phyloP scores from a whole-genome alignment of 108 stramenopile species.

The Pseudonitzschia delicatissima region DNA sequence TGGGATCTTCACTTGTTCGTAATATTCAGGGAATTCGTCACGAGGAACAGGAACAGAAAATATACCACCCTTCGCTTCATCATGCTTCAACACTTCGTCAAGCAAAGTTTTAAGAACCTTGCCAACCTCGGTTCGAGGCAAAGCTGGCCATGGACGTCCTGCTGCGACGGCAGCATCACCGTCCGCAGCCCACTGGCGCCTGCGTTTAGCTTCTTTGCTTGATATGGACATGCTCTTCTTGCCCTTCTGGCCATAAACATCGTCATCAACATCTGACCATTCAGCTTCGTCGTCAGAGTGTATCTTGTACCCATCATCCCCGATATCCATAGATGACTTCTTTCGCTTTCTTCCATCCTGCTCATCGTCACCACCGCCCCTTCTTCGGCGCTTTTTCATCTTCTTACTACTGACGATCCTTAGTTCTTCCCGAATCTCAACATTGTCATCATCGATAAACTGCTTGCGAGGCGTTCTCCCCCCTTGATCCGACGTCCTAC shows the following conservation, averaged over 20 bases:
- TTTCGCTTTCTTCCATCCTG: conserved; percentile 16
- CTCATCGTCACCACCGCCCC: conserved; percentile 26
- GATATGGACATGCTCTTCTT: conserved; percentile 61
- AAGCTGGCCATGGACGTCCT: conserved; percentile 79
- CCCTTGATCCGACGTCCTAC: conserved; percentile 62
- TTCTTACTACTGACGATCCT: conserved; percentile 70
- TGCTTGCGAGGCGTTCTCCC: conserved; percentile 6
- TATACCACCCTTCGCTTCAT: conserved; percentile 61
- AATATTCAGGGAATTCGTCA: conserved; percentile 88
- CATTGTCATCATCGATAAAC: not conserved
- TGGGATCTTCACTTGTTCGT: conserved; percentile 73
- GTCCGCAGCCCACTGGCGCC: conserved; percentile 77
- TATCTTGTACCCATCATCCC: conserved; percentile 67
- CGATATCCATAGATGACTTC: conserved; percentile 32
- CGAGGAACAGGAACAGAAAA: conserved; percentile 78
- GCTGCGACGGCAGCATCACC: conserved; percentile 76
- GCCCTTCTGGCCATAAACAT: conserved; percentile 36
- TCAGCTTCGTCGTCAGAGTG: conserved; percentile 82
- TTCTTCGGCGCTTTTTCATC: conserved; percentile 45
- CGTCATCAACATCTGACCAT: conserved; percentile 77
- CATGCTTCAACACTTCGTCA: conserved; percentile 73
- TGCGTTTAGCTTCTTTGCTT: conserved; percentile 70
- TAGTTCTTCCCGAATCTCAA: conserved; percentile 66
- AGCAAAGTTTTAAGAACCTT: conserved; percentile 66
- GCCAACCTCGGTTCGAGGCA: conserved; percentile 62